These are phyloP conservation scores for Boletus sp. DNA, from an alignment of 768 basidiomycete genomes.

Conservation along the genomic window DNA sequence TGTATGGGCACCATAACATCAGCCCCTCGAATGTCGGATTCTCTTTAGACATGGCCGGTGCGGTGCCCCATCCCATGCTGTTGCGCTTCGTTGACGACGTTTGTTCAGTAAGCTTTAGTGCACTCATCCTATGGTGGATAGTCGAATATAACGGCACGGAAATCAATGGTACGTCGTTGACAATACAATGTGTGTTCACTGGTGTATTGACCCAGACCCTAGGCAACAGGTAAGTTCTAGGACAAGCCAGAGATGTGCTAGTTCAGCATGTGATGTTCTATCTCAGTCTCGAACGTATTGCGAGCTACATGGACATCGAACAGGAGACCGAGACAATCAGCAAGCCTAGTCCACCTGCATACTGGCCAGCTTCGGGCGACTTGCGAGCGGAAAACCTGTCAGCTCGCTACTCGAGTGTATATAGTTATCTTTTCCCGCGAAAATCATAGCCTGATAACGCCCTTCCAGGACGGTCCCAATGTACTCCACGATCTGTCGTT, in stretches of 20 bases:
- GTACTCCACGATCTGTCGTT: slow-evolving; percentile 4
- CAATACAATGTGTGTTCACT: neutral
- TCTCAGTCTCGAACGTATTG: slow-evolving; percentile 34
- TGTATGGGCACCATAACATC: slow-evolving; percentile 26
- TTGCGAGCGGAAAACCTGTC: slow-evolving; percentile 53
- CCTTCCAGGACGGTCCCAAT: neutral
- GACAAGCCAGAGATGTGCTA: neutral
- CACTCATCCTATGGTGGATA: slow-evolving; percentile 22
- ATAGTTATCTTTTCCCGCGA: neutral
- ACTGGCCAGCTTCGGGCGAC: slow-evolving; percentile 63
- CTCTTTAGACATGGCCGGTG: slow-evolving; percentile 11
- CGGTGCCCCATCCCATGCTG: neutral
- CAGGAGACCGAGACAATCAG: slow-evolving; percentile 50
- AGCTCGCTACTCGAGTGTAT: slow-evolving; percentile 47
- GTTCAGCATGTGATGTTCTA: neutral
- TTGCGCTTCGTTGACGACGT: neutral
- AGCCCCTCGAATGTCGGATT: slow-evolving; percentile 21
- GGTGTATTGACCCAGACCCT: slow-evolving; percentile 2
- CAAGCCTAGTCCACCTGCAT: slow-evolving; percentile 51
- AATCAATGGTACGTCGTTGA: slow-evolving; percentile 3
- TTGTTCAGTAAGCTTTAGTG: slow-evolving; percentile 1
- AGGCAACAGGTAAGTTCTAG: slow-evolving; percentile 22
- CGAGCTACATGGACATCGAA: slow-evolving; percentile 49
- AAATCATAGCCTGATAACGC: neutral
- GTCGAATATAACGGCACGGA: slow-evolving; percentile 19